Percentiles rank a stretch among this genome's conserved stretches.
These are phyloP conservation scores for Aphanomyces invadans DNA, from an alignment of 352 stramenopile genomes.

Conservation along the genomic window DNA sequence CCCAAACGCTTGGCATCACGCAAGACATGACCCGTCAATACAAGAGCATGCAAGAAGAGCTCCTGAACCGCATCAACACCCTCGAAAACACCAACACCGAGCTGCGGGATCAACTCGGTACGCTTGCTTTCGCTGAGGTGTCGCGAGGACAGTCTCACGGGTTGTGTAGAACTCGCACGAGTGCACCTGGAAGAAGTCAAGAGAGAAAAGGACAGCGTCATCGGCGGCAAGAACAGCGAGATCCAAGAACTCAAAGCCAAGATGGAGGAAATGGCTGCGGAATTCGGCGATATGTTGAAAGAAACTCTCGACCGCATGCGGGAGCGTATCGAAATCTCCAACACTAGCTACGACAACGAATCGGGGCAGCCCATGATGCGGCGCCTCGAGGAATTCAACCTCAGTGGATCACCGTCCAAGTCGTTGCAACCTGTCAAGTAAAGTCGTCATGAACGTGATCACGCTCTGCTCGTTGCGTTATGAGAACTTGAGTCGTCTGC, in stretches of 20 bases:
- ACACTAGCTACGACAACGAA: constrained; percentile 83
- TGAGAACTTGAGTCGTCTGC: no score
- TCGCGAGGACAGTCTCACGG: neutral
- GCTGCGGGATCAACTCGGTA: constrained; percentile 87
- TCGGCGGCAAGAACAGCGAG: constrained; percentile 84
- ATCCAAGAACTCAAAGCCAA: constrained; percentile 87
- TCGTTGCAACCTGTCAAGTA: constrained; percentile 2
- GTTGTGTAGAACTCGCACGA: constrained; percentile 64
- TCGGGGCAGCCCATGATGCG: constrained; percentile 68
- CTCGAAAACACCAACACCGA: constrained; percentile 90
- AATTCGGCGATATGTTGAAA: constrained; percentile 93
- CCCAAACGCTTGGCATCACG: constrained; percentile 89
- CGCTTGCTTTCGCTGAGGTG: neutral
- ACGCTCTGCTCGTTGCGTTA: no score
- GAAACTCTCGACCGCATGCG: constrained; percentile 92
- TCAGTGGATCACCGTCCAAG: constrained; percentile 44
- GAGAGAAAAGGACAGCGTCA: constrained; percentile 86
- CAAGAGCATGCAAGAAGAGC: constrained; percentile 94
- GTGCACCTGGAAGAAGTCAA: constrained; percentile 85
- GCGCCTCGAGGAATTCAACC: constrained; percentile 81
- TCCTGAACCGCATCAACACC: constrained; percentile 78
- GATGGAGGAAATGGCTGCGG: constrained; percentile 92
- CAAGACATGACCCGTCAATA: constrained; percentile 95
- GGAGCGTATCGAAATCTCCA: constrained; percentile 90
- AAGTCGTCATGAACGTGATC: neutral